These are phyloP conservation scores for Xylaria sp. DNA, from an alignment of 2,329 filamentous ascomycete species.

Conservation along the genomic window DNA sequence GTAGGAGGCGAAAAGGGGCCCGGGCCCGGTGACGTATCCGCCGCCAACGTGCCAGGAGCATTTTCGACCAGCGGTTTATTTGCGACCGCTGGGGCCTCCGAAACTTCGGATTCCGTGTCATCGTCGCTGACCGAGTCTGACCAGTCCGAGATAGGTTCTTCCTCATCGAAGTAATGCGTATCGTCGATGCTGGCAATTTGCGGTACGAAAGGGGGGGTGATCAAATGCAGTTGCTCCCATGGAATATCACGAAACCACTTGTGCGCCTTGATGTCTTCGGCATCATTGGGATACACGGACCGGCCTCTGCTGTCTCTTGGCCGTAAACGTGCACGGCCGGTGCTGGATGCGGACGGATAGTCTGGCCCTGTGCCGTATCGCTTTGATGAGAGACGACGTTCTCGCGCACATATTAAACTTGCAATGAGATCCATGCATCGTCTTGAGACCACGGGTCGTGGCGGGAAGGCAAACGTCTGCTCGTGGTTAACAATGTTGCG, in stretches of 20 bases:
- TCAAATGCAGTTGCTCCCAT: conserved; percentile 70
- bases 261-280: conserved; percentile 83
- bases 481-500: conserved; percentile 74
- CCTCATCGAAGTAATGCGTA: conserved; percentile 87
- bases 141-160: conserved; percentile 64
- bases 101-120: conserved; percentile 30
- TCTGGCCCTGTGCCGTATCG: conserved; percentile 56
- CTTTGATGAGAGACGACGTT: conserved; percentile 68
- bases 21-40: not conserved
- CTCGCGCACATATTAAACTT: conserved; percentile 66
- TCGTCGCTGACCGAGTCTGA: conserved; percentile 38
- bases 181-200: conserved; percentile 62
- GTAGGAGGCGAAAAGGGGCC: conserved; percentile 4
- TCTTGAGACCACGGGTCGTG: conserved; percentile 57
- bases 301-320: conserved; percentile 37
- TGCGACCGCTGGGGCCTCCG: conserved; percentile 2
- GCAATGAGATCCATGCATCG: conserved; percentile 74
- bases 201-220: conserved; percentile 74
- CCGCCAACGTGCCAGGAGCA: not conserved
- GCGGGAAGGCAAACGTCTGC: conserved; percentile 65
- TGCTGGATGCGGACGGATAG: conserved; percentile 26
- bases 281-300: conserved; percentile 78
- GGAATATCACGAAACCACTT: conserved; percentile 75
- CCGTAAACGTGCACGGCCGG: conserved; percentile 22
- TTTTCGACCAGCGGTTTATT: conserved; percentile 14